These are phyloP conservation scores for Eucalyptus camaldulensis DNA, from an alignment of 345 rosid genomes.

Conservation along the genomic window DNA sequence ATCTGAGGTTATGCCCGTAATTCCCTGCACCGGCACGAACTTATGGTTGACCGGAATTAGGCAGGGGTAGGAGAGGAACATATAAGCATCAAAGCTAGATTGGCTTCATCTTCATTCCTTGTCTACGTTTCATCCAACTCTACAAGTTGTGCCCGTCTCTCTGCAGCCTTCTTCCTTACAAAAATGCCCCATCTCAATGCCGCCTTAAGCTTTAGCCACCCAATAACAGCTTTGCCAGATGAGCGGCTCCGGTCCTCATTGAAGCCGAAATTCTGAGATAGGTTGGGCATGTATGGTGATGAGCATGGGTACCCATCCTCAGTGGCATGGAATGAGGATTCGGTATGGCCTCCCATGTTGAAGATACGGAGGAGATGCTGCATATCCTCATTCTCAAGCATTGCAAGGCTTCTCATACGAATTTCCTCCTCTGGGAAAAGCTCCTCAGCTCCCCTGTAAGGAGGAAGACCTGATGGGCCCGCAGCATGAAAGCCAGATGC, in stretches of 20 bases:
- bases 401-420: conserved; percentile 63
- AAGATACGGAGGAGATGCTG: conserved; percentile 68
- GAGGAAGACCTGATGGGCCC: conserved; percentile 24
- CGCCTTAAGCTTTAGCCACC: conserved; percentile 98
- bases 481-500: conserved; percentile 20
- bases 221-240: conserved; percentile 79
- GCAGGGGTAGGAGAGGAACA: not conserved
- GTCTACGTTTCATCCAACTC: conserved; percentile 43
- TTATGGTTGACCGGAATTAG: not conserved
- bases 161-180: conserved; percentile 81
- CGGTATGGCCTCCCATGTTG: conserved; percentile 54
- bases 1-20: not conserved
- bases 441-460: conserved; percentile 36
- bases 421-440: conserved; percentile 81
- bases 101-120: not conserved
- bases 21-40: not conserved
- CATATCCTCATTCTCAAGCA: conserved; percentile 94
- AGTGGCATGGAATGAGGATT: conserved; percentile 20
- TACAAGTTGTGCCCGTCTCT: conserved; percentile 80
- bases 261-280: conserved; percentile 26
- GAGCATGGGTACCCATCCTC: conserved; percentile 45
- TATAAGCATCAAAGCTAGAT: not conserved
- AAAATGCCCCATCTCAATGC: conserved; percentile 98
- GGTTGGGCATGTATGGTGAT: conserved; percentile 19
- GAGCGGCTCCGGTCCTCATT: conserved; percentile 42